Percentiles rank a stretch among this genome's conserved stretches.
phyloP scores from a whole-genome alignment of 129 eudicot species.

The Calendula officinalis region DNA sequence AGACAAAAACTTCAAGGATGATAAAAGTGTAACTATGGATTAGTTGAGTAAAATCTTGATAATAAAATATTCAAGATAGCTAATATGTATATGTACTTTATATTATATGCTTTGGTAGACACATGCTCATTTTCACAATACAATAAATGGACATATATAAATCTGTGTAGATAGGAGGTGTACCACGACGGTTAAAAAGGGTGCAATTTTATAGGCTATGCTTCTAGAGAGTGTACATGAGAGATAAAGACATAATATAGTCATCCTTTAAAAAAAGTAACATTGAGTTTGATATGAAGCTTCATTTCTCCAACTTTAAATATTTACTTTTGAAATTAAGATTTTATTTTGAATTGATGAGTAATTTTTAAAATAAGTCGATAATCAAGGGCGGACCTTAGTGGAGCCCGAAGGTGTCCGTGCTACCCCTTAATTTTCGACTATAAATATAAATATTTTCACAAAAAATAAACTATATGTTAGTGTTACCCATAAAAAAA shows the following conservation, averaged over 20 bases:
- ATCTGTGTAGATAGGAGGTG: constrained; percentile 11
- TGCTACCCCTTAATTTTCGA: too few species aligned
- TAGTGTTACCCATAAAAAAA: too few species aligned
- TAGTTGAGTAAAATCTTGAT: constrained; percentile 16
- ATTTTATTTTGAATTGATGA: neutral
- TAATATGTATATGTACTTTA: neutral
- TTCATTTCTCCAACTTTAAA: neutral
- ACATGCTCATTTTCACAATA: constrained; percentile 9
- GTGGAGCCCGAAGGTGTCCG: too few species aligned
- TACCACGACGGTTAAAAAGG: constrained; percentile 25
- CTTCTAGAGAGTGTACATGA: constrained; percentile 29
- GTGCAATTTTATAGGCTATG: constrained; percentile 28
- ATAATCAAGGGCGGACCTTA: too few species aligned
- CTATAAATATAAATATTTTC: too few species aligned
- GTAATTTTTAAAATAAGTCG: too few species aligned
- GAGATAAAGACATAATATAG: neutral
- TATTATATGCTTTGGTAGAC: constrained; percentile 15
- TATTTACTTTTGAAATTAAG: neutral
- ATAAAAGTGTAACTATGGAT: constrained; percentile 3
- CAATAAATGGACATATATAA: constrained; percentile 19
- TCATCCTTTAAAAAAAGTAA: constrained; percentile 13
- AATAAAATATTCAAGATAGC: neutral
- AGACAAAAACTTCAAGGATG: constrained; percentile 9
- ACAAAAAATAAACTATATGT: too few species aligned
- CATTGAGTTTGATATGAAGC: constrained; percentile 13